phyloP scores from a whole-genome alignment of 2,329 filamentous ascomycete genomes.

The Alternaria sp. region DNA sequence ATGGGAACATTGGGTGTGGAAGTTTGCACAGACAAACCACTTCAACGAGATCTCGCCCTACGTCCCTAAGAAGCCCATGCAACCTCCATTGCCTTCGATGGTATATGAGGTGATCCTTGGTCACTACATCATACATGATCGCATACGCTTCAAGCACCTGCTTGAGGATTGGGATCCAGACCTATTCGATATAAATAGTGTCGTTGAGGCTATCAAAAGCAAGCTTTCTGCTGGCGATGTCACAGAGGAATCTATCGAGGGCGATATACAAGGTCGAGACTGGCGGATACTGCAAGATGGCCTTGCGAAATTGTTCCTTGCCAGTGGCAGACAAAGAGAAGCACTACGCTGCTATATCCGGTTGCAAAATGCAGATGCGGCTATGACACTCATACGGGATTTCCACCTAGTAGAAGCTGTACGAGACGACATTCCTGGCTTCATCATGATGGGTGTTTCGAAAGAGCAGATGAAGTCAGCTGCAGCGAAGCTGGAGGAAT shows the following conservation, averaged over 20 bases:
- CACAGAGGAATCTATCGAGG: slow-evolving; percentile 77
- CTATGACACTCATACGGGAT: slow-evolving; percentile 85
- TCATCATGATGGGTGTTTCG: slow-evolving; percentile 86
- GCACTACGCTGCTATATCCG: slow-evolving; percentile 89
- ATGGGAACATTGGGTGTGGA: slow-evolving; percentile 97
- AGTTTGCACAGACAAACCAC: slow-evolving; percentile 83
- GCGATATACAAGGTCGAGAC: slow-evolving; percentile 76
- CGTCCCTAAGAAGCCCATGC: slow-evolving; percentile 80
- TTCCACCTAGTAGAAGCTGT: slow-evolving; percentile 91
- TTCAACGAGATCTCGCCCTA: slow-evolving; percentile 90
- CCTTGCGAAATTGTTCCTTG: slow-evolving; percentile 84
- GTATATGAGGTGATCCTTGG: slow-evolving; percentile 91
- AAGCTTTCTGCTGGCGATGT: slow-evolving; percentile 81
- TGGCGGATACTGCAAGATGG: slow-evolving; percentile 91
- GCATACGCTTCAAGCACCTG: slow-evolving; percentile 77
- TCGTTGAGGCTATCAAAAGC: slow-evolving; percentile 82
- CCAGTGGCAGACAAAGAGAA: slow-evolving; percentile 81
- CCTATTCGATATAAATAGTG: slow-evolving; percentile 79
- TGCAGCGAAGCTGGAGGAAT: slow-evolving; percentile 71
- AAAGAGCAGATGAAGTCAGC: slow-evolving; percentile 73
- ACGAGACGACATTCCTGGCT: slow-evolving; percentile 86
- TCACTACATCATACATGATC: slow-evolving; percentile 85
- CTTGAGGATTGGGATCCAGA: slow-evolving; percentile 86
- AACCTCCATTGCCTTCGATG: slow-evolving; percentile 78
- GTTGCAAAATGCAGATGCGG: slow-evolving; percentile 89